Evolutionary conservation across 2,329 filamentous ascomycete genomes (phyloP).

Genomic region (Sarocladium oryzae): DNA sequence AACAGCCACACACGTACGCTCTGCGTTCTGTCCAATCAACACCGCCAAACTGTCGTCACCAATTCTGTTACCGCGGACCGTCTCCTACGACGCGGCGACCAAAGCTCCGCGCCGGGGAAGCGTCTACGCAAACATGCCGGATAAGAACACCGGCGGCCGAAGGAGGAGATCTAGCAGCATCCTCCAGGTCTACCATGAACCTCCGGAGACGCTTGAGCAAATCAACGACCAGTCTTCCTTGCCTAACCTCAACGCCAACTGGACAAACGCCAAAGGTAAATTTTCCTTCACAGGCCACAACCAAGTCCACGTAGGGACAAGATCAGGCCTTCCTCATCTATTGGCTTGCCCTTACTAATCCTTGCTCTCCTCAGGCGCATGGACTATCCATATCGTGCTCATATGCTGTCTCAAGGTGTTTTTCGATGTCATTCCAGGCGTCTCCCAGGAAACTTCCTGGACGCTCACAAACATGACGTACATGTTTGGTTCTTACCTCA

Average conservation of each 20-base stretch:
- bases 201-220: constrained; percentile 92
- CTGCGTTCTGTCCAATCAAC: constrained; percentile 37
- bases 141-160: constrained; percentile 54
- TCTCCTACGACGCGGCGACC: constrained; percentile 73
- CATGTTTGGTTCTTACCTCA: constrained; percentile 97
- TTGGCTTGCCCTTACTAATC: no score
- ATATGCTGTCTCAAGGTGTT: constrained; percentile 91
- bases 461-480: constrained; percentile 98
- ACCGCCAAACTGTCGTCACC: constrained; percentile 96
- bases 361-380: constrained; percentile 73
- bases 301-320: no score
- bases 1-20: constrained; percentile 8
- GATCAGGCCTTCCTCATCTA: no score
- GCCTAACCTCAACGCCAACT: constrained; percentile 95
- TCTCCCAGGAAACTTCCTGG: constrained; percentile 98
- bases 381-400: constrained; percentile 93
- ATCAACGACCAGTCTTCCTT: constrained; percentile 92
- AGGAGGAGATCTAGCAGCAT: constrained; percentile 96
- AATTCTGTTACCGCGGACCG: constrained; percentile 79
- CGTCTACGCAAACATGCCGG: constrained; percentile 53
- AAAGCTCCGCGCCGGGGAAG: constrained; percentile 60
- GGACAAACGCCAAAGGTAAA: constrained; percentile 96
- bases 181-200: constrained; percentile 87
- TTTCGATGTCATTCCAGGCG: constrained; percentile 91
- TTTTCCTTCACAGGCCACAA: neutral